Percentiles rank a stretch among this genome's conserved stretches.
phyloP scores from a whole-genome alignment of 2,329 filamentous ascomycete species.

The Xylariales sp. region DNA sequence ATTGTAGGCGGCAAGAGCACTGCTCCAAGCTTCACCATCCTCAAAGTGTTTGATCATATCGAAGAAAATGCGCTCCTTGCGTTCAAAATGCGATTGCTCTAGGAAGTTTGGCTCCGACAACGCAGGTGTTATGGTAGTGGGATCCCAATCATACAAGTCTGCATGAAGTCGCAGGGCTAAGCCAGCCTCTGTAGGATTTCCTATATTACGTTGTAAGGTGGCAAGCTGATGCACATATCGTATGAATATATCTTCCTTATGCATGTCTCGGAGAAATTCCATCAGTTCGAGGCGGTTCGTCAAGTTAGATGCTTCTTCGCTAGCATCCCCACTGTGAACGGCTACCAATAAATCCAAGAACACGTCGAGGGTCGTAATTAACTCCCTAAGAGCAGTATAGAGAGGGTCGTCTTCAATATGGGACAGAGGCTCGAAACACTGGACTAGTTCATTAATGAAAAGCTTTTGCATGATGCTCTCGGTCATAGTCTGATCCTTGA shows the following conservation, averaged over 20 bases:
- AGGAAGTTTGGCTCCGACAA: slow-evolving; percentile 81
- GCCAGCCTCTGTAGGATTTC: slow-evolving; percentile 88
- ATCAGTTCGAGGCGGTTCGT: slow-evolving; percentile 91
- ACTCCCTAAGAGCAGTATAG: slow-evolving; percentile 78
- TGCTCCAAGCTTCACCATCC: slow-evolving; percentile 93
- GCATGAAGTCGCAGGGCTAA: slow-evolving; percentile 90
- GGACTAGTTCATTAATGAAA: slow-evolving; percentile 87
- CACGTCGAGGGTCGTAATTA: slow-evolving; percentile 88
- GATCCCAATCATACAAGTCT: slow-evolving; percentile 92
- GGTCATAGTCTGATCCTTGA: slow-evolving; percentile 87
- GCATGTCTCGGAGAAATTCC: slow-evolving; percentile 97
- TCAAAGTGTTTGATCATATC: slow-evolving; percentile 96
- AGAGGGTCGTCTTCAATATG: slow-evolving; percentile 76
- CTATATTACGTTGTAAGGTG: slow-evolving; percentile 76
- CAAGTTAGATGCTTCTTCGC: slow-evolving; percentile 81
- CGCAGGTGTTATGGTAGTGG: slow-evolving; percentile 71
- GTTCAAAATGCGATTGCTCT: slow-evolving; percentile 87
- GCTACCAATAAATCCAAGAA: slow-evolving; percentile 91
- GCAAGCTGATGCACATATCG: slow-evolving; percentile 95
- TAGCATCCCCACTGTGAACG: slow-evolving; percentile 81
- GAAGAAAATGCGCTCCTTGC: slow-evolving; percentile 92
- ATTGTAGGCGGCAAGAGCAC: slow-evolving; percentile 86
- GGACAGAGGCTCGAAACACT: slow-evolving; percentile 79
- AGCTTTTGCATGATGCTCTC: slow-evolving; percentile 93
- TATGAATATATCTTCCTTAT: slow-evolving; percentile 96